These are phyloP conservation scores for Mucor mucedo DNA, from an alignment of 371 early-diverging fungal genomes.

Conservation along the genomic window DNA sequence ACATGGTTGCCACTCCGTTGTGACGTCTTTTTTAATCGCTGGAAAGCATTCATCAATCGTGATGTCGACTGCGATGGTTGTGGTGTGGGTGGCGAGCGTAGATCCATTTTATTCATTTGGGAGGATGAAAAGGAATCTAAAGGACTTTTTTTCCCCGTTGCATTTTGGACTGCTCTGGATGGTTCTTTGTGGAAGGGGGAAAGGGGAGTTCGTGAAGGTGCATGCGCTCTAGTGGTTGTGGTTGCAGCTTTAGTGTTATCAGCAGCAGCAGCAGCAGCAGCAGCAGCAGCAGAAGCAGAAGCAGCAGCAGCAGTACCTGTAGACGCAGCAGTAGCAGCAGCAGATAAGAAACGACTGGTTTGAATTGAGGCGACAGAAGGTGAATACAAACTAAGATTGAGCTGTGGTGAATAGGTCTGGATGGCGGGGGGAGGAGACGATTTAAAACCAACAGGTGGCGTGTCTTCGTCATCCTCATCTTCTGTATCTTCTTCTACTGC, in stretches of 20 bases:
- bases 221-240: too few species aligned
- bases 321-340: background rate
- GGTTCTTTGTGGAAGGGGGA: too few species aligned
- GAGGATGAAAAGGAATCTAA: constrained; percentile 11
- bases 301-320: background rate
- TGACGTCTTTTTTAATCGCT: constrained; percentile 7
- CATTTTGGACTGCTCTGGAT: constrained; percentile 5
- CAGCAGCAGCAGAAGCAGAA: background rate
- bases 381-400: constrained; percentile 13
- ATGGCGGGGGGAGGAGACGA: constrained; percentile 8
- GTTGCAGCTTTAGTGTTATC: too few species aligned
- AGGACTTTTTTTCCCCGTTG: constrained; percentile 10
- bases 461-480: background rate
- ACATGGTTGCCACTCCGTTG: background rate
- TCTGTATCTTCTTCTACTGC: background rate
- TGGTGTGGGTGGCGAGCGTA: constrained; percentile 23
- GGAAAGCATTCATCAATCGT: constrained; percentile 25
- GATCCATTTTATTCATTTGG: constrained; percentile 11
- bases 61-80: constrained; percentile 26
- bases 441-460: background rate
- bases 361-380: background rate
- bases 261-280: background rate
- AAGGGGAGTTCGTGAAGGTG: too few species aligned
- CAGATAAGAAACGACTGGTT: background rate
- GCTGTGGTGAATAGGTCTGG: constrained; percentile 22